Base-by-base conservation (phyloP, 768 basidiomycete genomes). In the Pseudohyphozyma bogoriensis region DNA sequence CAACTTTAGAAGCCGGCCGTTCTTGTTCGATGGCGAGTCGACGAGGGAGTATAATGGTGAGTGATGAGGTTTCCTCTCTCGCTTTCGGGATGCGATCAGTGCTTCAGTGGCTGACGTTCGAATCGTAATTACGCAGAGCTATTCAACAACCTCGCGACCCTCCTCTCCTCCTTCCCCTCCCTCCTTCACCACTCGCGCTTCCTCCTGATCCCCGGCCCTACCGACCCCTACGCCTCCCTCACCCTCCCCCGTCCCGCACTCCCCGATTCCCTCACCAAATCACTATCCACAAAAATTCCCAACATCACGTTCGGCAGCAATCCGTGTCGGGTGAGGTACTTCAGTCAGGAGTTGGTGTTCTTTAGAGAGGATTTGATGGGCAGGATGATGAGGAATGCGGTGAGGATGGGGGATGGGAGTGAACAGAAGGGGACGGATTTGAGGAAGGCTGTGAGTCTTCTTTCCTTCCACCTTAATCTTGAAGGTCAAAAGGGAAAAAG, bases 321-420 rank as follows among this genome's bases (percentile, higher is more conserved):
- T 73, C 95, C 95, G 2, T 93, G 90, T 74, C 83, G 95, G 24
- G 82, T 97, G 69, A 87, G 88, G 69, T 96, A 95, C 71, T 92
- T 92, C 72, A 83, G 87, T 32, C 92, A 96, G 72, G 95, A 99
- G 75, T 83, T 99, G 55, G 91, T 96, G 46, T 76, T 99, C 29
- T 95, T 87, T 70, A 78, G 95, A 44, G 89, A 97, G 68, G 90
- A 97, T 72, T 73, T 85, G 51, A 96, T 99, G 90, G 81, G 88
- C 2, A 80, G 85, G 67, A 91, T 97, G 89, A 75, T 97, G 63
- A 77, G 95, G 67, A 95, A 96, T 73, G 80, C 89, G 26, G 84
- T 96, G 8, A 85, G 87, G 13, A 83, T 93, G 71, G 84, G 81
- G 49, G 82, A 84, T 44, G 26, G 8, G 4, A 44, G 28, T 28